Evolutionary conservation across 225 moss, liverwort and hornwort species (phyloP).

Genomic region (Polytrichum commune): DNA sequence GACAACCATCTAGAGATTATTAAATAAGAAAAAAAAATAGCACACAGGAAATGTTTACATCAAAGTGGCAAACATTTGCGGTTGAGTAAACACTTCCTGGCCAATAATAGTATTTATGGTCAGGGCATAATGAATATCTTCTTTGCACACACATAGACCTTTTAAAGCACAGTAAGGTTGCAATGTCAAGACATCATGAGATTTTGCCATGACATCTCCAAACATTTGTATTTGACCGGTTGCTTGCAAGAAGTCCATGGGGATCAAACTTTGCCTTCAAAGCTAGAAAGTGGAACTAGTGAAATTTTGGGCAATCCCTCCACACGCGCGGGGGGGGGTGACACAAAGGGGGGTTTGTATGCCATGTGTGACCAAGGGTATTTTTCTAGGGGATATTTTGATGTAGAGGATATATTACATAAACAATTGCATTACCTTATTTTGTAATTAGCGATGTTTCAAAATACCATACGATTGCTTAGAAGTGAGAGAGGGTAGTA

Average conservation of each 20-base stretch:
- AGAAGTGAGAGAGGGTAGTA: too few species aligned
- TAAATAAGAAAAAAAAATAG: too few species aligned
- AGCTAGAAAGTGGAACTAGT: slow-evolving; percentile 17
- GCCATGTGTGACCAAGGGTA: too few species aligned
- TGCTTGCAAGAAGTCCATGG: slow-evolving; percentile 26
- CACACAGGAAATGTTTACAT: not conserved
- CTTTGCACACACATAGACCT: slow-evolving; percentile 32
- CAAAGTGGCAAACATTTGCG: slow-evolving; percentile 30
- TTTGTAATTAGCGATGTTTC: too few species aligned
- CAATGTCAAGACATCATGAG: not conserved
- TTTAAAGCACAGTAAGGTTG: slow-evolving; percentile 34
- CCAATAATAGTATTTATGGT: slow-evolving; percentile 28
- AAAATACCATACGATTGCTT: too few species aligned
- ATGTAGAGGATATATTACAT: too few species aligned
- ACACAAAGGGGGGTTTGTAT: too few species aligned
- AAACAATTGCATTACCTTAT: too few species aligned
- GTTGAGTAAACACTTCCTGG: slow-evolving; percentile 27
- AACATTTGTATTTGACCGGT: slow-evolving; percentile 34
- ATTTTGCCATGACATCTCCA: slow-evolving; percentile 5
- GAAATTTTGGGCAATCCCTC: slow-evolving; percentile 18
- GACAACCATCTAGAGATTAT: too few species aligned
- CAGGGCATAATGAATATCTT: slow-evolving; percentile 36
- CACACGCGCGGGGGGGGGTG: too few species aligned
- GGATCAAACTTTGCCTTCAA: slow-evolving; percentile 30
- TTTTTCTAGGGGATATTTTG: too few species aligned